These are phyloP conservation scores for Nissolia schottii DNA, from an alignment of 306 rosid species.

Conservation along the genomic window DNA sequence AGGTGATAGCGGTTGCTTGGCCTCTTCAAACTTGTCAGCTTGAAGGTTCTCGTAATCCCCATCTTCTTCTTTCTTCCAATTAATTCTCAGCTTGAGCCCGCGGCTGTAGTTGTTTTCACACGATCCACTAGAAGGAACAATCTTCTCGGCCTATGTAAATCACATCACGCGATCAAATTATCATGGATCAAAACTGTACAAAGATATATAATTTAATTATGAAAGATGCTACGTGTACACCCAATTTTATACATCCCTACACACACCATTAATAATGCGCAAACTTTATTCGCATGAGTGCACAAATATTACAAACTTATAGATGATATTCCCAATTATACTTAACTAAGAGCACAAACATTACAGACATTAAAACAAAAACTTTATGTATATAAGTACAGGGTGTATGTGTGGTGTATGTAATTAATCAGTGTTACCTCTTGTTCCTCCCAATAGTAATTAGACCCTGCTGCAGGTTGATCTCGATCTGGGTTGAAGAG, in stretches of 20 bases:
- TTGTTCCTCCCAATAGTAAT: constrained; percentile 22
- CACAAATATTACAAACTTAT: too few relatives aligned
- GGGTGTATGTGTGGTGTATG: too few relatives aligned
- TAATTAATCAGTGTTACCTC: constrained; percentile 19
- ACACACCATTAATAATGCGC: too few relatives aligned
- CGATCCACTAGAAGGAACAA: constrained; percentile 36
- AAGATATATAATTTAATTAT: neutral
- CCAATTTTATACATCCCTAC: too few relatives aligned
- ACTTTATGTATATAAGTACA: neutral
- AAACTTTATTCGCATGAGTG: too few relatives aligned
- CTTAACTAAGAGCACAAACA: too few relatives aligned
- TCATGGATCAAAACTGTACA: neutral
- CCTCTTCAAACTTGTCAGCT: constrained; percentile 35
- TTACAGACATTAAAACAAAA: too few relatives aligned
- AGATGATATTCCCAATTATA: too few relatives aligned
- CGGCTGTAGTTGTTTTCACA: constrained; percentile 10
- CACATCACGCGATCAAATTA: constrained; percentile 6
- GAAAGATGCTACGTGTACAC: too few relatives aligned
- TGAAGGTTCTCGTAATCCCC: constrained; percentile 11
- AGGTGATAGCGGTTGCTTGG: constrained; percentile 20
- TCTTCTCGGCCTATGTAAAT: constrained; percentile 37
- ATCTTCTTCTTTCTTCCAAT: constrained; percentile 42
- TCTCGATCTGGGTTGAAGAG: constrained; percentile 32
- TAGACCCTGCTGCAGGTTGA: constrained; percentile 34
- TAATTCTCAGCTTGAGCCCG: constrained; percentile 31